A percentile compares a stretch with the other conserved stretches of the same genome.
phyloP scores from a whole-genome alignment of 1,284 basidiomycete species.

The Coniferiporia sulphurascens region DNA sequence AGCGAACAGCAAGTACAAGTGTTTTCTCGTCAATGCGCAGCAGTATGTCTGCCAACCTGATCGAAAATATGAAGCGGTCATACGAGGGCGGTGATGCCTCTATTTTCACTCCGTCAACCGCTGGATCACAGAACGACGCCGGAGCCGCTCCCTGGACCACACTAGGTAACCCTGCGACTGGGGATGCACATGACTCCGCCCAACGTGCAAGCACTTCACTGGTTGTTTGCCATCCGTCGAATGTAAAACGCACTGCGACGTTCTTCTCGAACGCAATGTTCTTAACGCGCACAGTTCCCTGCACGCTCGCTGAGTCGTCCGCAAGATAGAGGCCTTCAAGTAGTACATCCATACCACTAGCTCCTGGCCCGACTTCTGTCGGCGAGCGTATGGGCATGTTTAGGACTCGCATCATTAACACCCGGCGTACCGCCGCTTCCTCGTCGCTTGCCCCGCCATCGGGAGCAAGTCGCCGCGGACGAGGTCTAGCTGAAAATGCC shows the following conservation, averaged over 20 bases:
- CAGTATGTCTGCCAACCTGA: constrained; percentile 60
- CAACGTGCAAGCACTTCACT: constrained; percentile 87
- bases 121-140: background rate
- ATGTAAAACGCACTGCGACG: constrained; percentile 87
- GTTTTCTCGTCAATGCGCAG: constrained; percentile 81
- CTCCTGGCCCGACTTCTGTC: background rate
- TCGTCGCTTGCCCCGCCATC: constrained; percentile 6
- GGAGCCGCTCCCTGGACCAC: background rate
- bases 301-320: constrained; percentile 52
- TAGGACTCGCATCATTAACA: constrained; percentile 46
- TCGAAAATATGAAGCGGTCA: constrained; percentile 54
- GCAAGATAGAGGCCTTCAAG: constrained; percentile 56
- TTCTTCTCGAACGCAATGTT: constrained; percentile 88
- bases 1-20: constrained; percentile 78
- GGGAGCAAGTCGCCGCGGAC: background rate
- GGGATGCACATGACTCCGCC: constrained; percentile 44
- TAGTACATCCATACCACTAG: constrained; percentile 39
- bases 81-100: constrained; percentile 6
- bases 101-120: background rate
- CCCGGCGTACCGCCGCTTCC: constrained; percentile 28
- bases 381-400: constrained; percentile 42
- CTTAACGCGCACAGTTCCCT: constrained; percentile 74
- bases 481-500: constrained; percentile 29
- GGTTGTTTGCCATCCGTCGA: constrained; percentile 94
- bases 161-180: background rate